phyloP scores from a whole-genome alignment of 2,329 filamentous ascomycete genomes.

The Exophiala sideris region DNA sequence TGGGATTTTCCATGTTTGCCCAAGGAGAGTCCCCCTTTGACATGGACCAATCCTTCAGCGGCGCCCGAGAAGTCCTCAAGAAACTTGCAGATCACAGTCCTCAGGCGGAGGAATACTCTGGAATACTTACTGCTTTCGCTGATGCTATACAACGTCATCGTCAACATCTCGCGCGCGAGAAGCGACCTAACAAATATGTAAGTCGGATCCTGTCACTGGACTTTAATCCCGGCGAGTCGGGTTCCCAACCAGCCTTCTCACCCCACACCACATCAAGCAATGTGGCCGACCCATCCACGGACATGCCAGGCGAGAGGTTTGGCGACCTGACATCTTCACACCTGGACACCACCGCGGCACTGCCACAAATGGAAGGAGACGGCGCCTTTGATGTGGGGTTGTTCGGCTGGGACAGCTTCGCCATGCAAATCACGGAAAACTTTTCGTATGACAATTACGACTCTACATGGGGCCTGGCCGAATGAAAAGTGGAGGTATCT shows the following conservation, averaged over 20 bases:
- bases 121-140: slow-evolving; percentile 51
- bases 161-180: slow-evolving; percentile 32
- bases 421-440: slow-evolving; percentile 23
- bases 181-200: slow-evolving; percentile 34
- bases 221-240: slow-evolving; percentile 6
- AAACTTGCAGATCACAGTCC: slow-evolving; percentile 50
- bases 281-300: not conserved
- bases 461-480: not conserved
- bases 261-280: slow-evolving; percentile 1
- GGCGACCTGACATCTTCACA: not conserved
- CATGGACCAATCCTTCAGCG: slow-evolving; percentile 49
- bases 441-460: slow-evolving; percentile 13
- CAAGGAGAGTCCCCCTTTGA: slow-evolving; percentile 45
- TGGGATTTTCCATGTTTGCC: slow-evolving; percentile 57
- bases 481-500: not conserved
- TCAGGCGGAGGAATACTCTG: slow-evolving; percentile 56
- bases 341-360: slow-evolving; percentile 1
- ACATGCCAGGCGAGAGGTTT: not conserved
- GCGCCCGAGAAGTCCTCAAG: slow-evolving; percentile 50
- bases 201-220: slow-evolving; percentile 37
- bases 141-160: slow-evolving; percentile 46
- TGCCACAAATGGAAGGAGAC: slow-evolving; percentile 10
- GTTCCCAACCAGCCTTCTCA: slow-evolving; percentile 7
- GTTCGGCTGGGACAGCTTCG: slow-evolving; percentile 24
- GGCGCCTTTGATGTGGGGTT: slow-evolving; percentile 20